Conservation (phyloP, 2,329 filamentous ascomycete genomes). For the Chaetomium sp. region DNA sequence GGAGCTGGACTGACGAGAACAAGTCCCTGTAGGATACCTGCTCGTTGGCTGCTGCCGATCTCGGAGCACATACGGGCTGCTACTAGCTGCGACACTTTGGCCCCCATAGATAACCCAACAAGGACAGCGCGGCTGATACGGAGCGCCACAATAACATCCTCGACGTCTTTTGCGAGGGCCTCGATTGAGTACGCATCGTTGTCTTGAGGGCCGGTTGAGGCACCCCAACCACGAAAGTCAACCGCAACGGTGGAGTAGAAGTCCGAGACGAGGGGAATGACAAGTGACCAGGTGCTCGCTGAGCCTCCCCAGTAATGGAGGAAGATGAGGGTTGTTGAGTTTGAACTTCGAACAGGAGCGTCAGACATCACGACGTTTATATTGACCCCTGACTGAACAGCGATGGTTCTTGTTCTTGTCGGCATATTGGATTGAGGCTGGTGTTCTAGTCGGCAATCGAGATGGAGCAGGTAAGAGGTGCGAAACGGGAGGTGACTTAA, state of each 20-base stretch:
- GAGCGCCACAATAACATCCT: constrained; percentile 4
- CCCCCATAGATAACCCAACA: constrained; percentile 15
- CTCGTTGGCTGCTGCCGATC: background rate
- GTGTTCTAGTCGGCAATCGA: no score
- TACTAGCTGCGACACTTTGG: constrained; percentile 6
- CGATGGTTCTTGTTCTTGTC: background rate
- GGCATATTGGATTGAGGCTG: background rate
- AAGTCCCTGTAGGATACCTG: background rate
- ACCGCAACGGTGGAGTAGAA: constrained; percentile 1
- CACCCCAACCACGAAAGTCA: constrained; percentile 9
- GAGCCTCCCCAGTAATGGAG: constrained; percentile 15
- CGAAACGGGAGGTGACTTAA: no score
- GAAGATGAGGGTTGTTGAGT: background rate
- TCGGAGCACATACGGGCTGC: background rate
- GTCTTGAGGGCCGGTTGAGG: background rate
- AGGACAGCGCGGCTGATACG: background rate
- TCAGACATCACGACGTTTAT: constrained; percentile 1
- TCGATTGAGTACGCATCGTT: background rate
- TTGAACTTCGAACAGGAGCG: background rate
- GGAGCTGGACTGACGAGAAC: constrained; percentile 10
- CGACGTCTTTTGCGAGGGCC: background rate
- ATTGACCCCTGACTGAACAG: background rate
- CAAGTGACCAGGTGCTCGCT: background rate
- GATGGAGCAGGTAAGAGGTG: no score
- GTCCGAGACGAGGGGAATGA: background rate